These are phyloP conservation scores for Basipetospora chlamydospora DNA, from an alignment of 2,329 filamentous ascomycete species.

Conservation along the genomic window DNA sequence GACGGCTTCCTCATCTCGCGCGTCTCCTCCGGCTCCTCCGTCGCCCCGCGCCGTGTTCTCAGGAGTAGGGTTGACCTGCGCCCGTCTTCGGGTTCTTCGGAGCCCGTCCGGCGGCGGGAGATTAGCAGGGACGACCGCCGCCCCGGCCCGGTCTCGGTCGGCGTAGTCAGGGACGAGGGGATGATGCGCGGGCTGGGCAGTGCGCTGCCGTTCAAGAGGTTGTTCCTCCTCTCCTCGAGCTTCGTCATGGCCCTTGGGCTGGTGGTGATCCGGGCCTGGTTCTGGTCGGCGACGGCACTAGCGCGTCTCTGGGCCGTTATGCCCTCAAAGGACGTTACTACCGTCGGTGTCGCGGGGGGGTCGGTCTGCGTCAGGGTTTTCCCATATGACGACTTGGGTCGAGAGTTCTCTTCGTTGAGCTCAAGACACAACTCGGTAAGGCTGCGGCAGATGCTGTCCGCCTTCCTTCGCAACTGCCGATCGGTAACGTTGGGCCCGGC, in stretches of 20 bases:
- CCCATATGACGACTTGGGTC: not conserved
- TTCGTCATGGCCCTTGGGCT: conserved; percentile 35
- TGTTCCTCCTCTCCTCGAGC: conserved; percentile 37
- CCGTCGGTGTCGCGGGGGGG: conserved; percentile 26
- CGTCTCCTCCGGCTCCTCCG: conserved; percentile 33
- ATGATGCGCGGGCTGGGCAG: conserved; percentile 30
- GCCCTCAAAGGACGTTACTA: conserved; percentile 24
- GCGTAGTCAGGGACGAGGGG: conserved; percentile 23
- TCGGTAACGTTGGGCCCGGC: conserved; percentile 50
- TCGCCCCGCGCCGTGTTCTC: conserved; percentile 28
- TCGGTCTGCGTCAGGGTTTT: conserved; percentile 2
- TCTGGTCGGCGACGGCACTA: conserved; percentile 26
- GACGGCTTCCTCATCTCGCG: conserved; percentile 23
- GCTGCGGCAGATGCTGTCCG: conserved; percentile 82
- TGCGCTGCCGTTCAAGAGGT: conserved; percentile 27
- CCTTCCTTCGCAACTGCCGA: conserved; percentile 75
- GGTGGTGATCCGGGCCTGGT: conserved; percentile 20
- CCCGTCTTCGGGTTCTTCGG: conserved; percentile 37
- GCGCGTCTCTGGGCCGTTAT: conserved; percentile 24
- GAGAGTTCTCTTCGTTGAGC: conserved; percentile 45
- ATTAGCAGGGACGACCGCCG: conserved; percentile 41
- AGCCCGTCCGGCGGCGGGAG: conserved; percentile 29
- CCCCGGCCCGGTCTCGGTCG: conserved; percentile 7
- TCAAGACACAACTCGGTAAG: conserved; percentile 86
- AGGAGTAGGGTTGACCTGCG: conserved; percentile 33